Evolutionary conservation across 2,329 filamentous ascomycete genomes (phyloP).

Genomic region (Botryotinia calthae): DNA sequence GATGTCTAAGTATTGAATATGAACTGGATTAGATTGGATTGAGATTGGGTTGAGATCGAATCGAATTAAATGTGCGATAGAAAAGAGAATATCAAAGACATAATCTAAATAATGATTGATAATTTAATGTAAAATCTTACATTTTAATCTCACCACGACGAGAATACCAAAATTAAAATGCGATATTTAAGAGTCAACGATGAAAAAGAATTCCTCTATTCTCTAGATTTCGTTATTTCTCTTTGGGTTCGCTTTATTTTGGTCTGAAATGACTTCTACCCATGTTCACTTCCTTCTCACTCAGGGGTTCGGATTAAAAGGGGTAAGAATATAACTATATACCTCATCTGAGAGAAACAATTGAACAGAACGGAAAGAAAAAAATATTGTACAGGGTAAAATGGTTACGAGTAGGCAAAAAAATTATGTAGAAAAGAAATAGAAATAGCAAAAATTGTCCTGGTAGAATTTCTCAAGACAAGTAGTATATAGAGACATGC

Average conservation of each 20-base stretch:
- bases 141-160: neutral
- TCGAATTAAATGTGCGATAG: neutral
- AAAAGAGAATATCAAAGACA: neutral
- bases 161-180: neutral
- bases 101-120: neutral
- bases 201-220: neutral
- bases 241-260: neutral
- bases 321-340: neutral
- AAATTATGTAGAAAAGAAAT: neutral
- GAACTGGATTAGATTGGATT: neutral
- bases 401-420: neutral
- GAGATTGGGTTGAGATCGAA: neutral
- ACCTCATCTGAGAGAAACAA: neutral
- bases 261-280: neutral
- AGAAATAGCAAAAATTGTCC: neutral
- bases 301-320: neutral
- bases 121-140: too few relatives aligned
- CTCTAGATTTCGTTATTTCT: neutral
- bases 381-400: neutral
- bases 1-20: neutral
- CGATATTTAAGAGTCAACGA: rapidly evolving
- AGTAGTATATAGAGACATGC: neutral
- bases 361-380: neutral
- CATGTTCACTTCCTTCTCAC: neutral
- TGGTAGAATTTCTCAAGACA: neutral